A percentile compares a stretch with the other conserved stretches of the same genome.
These are phyloP conservation scores for Gracilaria gracilis DNA, from an alignment of 23 red algal genomes.

Conservation along the genomic window DNA sequence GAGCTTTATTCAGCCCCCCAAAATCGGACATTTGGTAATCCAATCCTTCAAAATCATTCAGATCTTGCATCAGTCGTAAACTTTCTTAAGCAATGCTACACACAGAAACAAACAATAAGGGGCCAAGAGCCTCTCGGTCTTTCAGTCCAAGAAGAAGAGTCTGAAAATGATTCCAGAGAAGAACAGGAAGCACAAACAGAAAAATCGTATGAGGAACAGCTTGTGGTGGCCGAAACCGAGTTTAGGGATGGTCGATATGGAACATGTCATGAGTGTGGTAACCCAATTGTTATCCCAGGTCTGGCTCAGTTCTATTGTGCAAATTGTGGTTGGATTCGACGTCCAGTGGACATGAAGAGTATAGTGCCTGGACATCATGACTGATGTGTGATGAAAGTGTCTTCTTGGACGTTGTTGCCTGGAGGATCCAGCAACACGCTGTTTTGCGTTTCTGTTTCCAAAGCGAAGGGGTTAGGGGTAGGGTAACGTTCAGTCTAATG, in stretches of 20 bases:
- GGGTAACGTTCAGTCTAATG: no score
- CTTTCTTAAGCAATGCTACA: background rate
- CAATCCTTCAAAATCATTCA: no score
- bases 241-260: constrained; percentile 45
- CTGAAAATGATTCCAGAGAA: background rate
- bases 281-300: constrained; percentile 46
- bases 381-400: constrained; percentile 10
- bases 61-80: background rate
- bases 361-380: constrained; percentile 49
- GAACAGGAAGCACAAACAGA: background rate
- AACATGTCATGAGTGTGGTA: constrained; percentile 26
- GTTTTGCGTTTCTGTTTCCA: background rate
- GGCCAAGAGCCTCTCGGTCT: no score
- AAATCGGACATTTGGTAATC: background rate
- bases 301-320: constrained; percentile 44
- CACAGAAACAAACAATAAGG: background rate
- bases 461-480: background rate
- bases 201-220: background rate
- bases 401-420: background rate
- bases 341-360: constrained; percentile 16
- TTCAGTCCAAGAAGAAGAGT: background rate
- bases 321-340: constrained; percentile 44
- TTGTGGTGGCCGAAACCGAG: constrained; percentile 12
- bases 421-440: no score
- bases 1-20: background rate